phyloP scores from a whole-genome alignment of 1,284 basidiomycete species.

The Violaceomyces palustris region DNA sequence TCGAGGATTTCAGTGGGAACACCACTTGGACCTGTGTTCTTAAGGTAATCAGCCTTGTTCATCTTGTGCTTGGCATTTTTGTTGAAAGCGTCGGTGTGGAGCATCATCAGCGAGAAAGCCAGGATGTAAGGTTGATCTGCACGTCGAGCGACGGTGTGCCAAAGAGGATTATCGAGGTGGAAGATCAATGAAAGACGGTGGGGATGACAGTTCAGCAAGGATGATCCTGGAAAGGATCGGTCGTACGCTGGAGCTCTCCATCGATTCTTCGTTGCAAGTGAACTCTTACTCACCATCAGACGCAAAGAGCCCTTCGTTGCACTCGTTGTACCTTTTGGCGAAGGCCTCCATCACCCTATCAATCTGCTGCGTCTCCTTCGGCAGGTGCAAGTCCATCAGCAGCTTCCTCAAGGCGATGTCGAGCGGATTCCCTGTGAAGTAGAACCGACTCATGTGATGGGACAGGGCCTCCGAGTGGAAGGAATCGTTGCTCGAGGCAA shows the following conservation, averaged over 20 bases:
- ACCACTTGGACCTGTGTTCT: slow-evolving; percentile 62
- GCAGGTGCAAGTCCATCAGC: slow-evolving; percentile 84
- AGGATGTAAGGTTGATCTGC: slow-evolving; percentile 94
- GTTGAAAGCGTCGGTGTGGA: slow-evolving; percentile 97
- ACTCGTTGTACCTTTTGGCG: slow-evolving; percentile 73
- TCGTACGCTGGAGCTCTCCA: too few species aligned
- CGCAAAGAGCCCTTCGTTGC: slow-evolving; percentile 75
- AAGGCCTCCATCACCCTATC: slow-evolving; percentile 96
- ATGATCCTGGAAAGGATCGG: too few species aligned
- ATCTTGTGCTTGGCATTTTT: slow-evolving; percentile 96
- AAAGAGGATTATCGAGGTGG: slow-evolving; percentile 63
- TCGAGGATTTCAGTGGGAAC: slow-evolving; percentile 75
- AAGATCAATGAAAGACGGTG: slow-evolving; percentile 37
- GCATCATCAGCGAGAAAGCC: slow-evolving; percentile 96
- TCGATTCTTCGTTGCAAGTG: too few species aligned
- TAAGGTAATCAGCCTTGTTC: slow-evolving; percentile 56
- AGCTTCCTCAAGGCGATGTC: slow-evolving; percentile 87
- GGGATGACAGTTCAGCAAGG: too few species aligned
- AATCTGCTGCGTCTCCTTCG: slow-evolving; percentile 95
- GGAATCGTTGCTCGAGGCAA: slow-evolving; percentile 61
- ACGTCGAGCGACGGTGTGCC: too few species aligned
- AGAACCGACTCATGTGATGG: slow-evolving; percentile 71
- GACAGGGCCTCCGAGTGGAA: slow-evolving; percentile 70
- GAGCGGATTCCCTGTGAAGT: slow-evolving; percentile 74
- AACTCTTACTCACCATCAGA: too few species aligned